These are phyloP conservation scores for Mollisia scopiformis DNA, from an alignment of 2,329 filamentous ascomycete genomes.

Conservation along the genomic window DNA sequence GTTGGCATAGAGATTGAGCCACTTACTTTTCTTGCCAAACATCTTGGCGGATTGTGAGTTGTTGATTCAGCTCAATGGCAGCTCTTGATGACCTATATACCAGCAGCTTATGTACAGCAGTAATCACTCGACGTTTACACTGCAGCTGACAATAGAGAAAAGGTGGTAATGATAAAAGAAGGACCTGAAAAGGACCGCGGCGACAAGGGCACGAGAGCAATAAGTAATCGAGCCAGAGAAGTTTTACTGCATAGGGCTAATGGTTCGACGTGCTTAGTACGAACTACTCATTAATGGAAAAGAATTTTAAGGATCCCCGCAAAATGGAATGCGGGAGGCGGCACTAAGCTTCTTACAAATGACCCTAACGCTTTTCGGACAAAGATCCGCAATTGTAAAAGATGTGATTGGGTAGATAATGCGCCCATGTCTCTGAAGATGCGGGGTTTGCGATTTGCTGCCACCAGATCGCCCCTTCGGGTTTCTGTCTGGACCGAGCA, in stretches of 20 bases:
- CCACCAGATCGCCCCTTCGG: not conserved
- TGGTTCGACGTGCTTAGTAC: not conserved
- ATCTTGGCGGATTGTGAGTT: conserved; percentile 5
- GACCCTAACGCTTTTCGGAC: too few relatives aligned
- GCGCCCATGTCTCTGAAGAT: not conserved
- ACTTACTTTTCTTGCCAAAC: conserved; percentile 21
- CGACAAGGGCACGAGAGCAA: too few relatives aligned
- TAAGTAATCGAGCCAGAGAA: not conserved
- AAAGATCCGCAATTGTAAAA: not conserved
- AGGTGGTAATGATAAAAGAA: not conserved
- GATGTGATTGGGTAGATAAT: not conserved
- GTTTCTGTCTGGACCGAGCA: too few relatives aligned
- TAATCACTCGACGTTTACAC: conserved; percentile 6
- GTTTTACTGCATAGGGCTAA: not conserved
- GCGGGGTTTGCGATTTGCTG: not conserved
- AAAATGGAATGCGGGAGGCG: not conserved
- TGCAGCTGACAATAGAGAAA: not conserved
- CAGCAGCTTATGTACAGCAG: not conserved
- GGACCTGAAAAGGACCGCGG: not conserved
- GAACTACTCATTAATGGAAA: not conserved
- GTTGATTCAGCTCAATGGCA: not conserved
- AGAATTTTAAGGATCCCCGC: not conserved
- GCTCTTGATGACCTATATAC: not conserved
- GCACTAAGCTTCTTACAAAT: not conserved
- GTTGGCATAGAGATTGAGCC: conserved; percentile 10